Conservation (phyloP, 768 basidiomycete species). For the Chalciporus chontae region DNA sequence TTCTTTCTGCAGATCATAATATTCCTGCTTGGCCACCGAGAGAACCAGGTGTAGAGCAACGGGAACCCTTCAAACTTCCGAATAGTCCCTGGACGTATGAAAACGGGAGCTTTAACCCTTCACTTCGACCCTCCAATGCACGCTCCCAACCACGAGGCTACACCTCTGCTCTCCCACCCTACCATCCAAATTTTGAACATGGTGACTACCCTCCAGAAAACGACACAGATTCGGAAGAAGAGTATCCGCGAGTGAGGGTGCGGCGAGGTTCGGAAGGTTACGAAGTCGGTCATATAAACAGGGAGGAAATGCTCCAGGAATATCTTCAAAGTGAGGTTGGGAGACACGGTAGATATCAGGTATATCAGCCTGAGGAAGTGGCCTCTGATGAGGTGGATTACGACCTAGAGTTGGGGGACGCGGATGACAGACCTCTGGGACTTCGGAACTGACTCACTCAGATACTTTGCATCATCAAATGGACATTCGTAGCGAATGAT, state of each 20-base stretch:
- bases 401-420: conserved; percentile 14
- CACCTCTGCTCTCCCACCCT: conserved; percentile 59
- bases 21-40: conserved; percentile 68
- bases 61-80: conserved; percentile 46
- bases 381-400: conserved; percentile 45
- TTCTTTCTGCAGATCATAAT: conserved; percentile 30
- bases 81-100: conserved; percentile 85
- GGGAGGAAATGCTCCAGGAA: conserved; percentile 61
- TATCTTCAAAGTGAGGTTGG: conserved; percentile 54
- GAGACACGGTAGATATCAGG: conserved; percentile 59
- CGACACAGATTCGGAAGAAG: conserved; percentile 30
- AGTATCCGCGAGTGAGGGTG: conserved; percentile 37
- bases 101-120: conserved; percentile 72
- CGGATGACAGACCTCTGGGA: conserved; percentile 20
- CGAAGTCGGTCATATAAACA: conserved; percentile 58
- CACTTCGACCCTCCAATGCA: conserved; percentile 61
- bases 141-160: conserved; percentile 33
- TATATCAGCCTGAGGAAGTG: conserved; percentile 60
- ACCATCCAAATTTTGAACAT: conserved; percentile 67
- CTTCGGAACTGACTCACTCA: conserved; percentile 11
- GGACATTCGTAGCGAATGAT: conserved; percentile 9
- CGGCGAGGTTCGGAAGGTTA: conserved; percentile 81
- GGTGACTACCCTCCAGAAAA: conserved; percentile 21
- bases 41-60: conserved; percentile 45
- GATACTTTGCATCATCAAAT: conserved; percentile 4